Evolutionary conservation across 179 eudicot species (phyloP), one percentile per base, ranked within the genome.

Genomic region (Beta corolliflora): DNA sequence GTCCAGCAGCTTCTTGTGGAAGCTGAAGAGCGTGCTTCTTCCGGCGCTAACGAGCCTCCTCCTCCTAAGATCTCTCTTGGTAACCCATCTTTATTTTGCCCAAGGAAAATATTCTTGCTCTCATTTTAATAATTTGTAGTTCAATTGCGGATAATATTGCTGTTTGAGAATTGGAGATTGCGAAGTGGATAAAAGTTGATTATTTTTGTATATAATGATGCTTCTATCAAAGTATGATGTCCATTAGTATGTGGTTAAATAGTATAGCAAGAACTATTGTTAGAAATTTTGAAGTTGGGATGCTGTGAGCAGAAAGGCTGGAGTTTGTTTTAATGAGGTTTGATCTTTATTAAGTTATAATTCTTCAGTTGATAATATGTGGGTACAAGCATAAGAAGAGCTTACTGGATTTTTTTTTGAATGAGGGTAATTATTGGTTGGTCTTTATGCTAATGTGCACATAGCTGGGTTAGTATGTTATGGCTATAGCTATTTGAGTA

Each of bases 1-100:
- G 88, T 94, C 16, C 93, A 93, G 84, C 90, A 91, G 83, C 83
- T 93, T 46, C 58, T 94, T 48, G 64, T 73, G 15, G 91, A 89
- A 65, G 95, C 98, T 1, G 87, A 91, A 73, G 93, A 93, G 83
- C 89, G 96, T 50, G 86, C 93, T 65, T 84, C 88, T 71, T 90
- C 88, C 41, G 96, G 91, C 21, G 89, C 84, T 25, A 81, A 86
- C 54, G 98, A 89, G 75, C 93, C 95, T 36, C 90, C 91, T 18
- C 95, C 98, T n/a, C 83, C 86, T 61, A 90, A 88, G 74, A 89
- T 94, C 85, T 83, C 88, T 8, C 88, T 93, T 15, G 97, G 97
- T 93, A 84, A 46, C 6, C 23, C 41, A 36, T 45, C 58, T 21
- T 41, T 14, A 61, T 45, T 41, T 36, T 41, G 52, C 52, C 52